A percentile compares a stretch with the other conserved stretches of the same genome.
Evolutionary conservation across 192 early-diverging fungal species (phyloP).

Genomic region (Linnemannia elongata): DNA sequence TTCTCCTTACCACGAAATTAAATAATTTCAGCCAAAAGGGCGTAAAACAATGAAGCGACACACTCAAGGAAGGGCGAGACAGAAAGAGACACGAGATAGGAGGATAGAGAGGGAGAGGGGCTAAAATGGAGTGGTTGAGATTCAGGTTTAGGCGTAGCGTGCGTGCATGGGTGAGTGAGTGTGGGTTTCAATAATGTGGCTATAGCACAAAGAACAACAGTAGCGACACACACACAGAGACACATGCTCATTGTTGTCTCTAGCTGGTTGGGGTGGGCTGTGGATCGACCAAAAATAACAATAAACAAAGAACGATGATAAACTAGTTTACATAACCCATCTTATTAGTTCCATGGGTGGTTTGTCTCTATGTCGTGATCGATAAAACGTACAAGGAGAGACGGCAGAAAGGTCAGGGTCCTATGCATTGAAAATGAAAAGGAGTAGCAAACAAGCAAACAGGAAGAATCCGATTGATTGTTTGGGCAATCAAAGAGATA

Average conservation of each 20-base stretch:
- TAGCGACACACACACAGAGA: no score
- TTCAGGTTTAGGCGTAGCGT: not conserved
- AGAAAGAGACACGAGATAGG: not conserved
- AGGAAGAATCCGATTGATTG: not conserved
- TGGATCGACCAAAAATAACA: constrained; percentile 7
- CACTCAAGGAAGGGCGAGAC: not conserved
- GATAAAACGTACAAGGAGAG: not conserved
- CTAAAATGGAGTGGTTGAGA: not conserved
- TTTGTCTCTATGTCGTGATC: not conserved
- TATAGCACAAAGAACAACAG: not conserved
- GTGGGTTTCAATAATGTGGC: not conserved
- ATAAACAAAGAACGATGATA: not conserved
- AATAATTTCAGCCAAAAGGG: not conserved
- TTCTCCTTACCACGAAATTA: not conserved
- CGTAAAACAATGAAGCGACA: not conserved
- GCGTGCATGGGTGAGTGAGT: not conserved
- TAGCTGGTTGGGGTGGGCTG: not conserved
- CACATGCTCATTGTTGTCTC: no score
- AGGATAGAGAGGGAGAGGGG: not conserved
- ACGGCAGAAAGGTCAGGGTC: not conserved
- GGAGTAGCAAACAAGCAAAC: not conserved
- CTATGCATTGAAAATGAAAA: not conserved
- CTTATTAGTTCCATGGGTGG: not conserved
- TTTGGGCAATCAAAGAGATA: not conserved
- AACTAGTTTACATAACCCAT: not conserved